Conservation (phyloP, 768 basidiomycete genomes). For the Sistotremastrum suecicum region DNA sequence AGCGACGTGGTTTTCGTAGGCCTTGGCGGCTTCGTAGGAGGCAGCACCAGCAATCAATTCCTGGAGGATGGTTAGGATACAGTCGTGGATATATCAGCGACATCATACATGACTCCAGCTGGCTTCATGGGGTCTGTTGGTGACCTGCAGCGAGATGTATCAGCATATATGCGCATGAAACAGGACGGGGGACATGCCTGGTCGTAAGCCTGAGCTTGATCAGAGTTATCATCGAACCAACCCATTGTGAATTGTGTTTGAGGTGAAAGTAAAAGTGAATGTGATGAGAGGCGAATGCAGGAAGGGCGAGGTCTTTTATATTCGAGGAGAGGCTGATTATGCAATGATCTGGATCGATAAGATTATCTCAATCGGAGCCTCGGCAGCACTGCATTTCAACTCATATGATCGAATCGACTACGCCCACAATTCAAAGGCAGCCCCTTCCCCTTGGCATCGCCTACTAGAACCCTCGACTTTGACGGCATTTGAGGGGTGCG, state of each 20-base stretch:
- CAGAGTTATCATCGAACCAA: slow-evolving; percentile 27
- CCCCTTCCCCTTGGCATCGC: too few species aligned
- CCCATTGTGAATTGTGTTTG: slow-evolving; percentile 21
- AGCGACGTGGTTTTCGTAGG: slow-evolving; percentile 40
- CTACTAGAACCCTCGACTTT: too few species aligned
- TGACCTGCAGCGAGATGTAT: slow-evolving; percentile 20
- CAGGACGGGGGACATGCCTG: slow-evolving; percentile 15
- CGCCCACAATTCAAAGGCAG: too few species aligned
- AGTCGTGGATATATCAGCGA: too few species aligned
- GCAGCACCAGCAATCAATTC: slow-evolving; percentile 58
- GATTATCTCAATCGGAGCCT: too few species aligned
- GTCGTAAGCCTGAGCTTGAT: slow-evolving; percentile 28
- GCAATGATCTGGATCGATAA: too few species aligned
- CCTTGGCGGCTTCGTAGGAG: slow-evolving; percentile 51
- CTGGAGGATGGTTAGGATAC: slow-evolving; percentile 28
- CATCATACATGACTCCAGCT: slow-evolving; percentile 3
- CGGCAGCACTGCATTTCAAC: too few species aligned
- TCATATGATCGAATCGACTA: too few species aligned
- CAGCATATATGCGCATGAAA: neutral
- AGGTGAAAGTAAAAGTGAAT: neutral
- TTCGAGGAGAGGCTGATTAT: too few species aligned
- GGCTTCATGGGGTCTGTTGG: slow-evolving; percentile 40
- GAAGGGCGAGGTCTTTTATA: too few species aligned
- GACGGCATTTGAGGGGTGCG: too few species aligned
- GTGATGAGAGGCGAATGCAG: neutral